Evolutionary conservation across 2,329 filamentous ascomycete species (phyloP).

Genomic region (Phialocephala sp.): DNA sequence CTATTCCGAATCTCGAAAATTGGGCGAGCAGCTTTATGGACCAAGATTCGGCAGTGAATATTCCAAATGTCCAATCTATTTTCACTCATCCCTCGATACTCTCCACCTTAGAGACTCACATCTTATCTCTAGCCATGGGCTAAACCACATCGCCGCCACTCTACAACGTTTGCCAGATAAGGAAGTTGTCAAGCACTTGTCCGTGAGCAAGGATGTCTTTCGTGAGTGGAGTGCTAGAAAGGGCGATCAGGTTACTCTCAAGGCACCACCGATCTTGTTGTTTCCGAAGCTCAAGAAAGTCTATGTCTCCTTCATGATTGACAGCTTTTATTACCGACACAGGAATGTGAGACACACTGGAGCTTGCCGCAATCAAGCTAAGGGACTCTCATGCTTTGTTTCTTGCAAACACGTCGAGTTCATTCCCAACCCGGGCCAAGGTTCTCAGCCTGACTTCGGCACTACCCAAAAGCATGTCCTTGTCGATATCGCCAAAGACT

Average conservation of each 20-base stretch:
- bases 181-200: neutral
- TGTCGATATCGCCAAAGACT: neutral
- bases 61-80: neutral
- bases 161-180: neutral
- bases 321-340: neutral
- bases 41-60: neutral
- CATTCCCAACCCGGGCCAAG: too few relatives aligned
- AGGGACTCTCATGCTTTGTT: too few relatives aligned
- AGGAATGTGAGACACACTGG: neutral
- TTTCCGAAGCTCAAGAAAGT: neutral
- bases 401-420: too few relatives aligned
- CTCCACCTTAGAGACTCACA: neutral
- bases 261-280: neutral
- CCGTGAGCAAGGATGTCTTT: neutral
- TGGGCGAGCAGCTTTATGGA: too few relatives aligned
- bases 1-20: neutral
- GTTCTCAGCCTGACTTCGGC: neutral
- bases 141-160: neutral
- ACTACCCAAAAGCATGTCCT: neutral
- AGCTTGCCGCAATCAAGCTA: neutral
- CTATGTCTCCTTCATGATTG: neutral
- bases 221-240: neutral
- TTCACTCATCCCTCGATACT: neutral
- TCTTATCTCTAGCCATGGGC: neutral
- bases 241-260: too few relatives aligned